Percentiles rank a stretch among this genome's conserved stretches.
Conservation (phyloP, 441 rosid genomes). For the Heliophila coronopifolia region DNA sequence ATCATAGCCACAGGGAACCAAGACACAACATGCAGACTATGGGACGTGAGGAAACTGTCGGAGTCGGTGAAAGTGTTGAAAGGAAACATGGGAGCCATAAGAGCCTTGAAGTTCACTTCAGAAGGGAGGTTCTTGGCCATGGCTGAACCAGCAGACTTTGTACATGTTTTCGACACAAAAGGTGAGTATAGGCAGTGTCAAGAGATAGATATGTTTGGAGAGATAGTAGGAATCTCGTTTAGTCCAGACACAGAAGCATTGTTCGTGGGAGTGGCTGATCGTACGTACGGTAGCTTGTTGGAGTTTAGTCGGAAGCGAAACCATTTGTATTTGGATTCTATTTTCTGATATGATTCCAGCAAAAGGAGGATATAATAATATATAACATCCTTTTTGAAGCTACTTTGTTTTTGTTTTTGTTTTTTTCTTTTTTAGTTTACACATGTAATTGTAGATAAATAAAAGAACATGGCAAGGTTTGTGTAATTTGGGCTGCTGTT, state of each 20-base stretch:
- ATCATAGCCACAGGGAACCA: slow-evolving; percentile 69
- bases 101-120: slow-evolving; percentile 55
- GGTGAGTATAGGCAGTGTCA: slow-evolving; percentile 44
- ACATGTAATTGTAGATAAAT: no score
- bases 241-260: slow-evolving; percentile 62
- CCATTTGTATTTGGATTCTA: slow-evolving; percentile 37
- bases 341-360: slow-evolving; percentile 27
- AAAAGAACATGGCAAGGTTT: no score
- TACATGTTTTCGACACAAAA: slow-evolving; percentile 46
- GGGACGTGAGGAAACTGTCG: slow-evolving; percentile 63
- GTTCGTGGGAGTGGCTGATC: slow-evolving; percentile 59
- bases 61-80: slow-evolving; percentile 46
- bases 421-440: no score
- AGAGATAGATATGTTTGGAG: slow-evolving; percentile 68
- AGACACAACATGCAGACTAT: slow-evolving; percentile 67
- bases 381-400: not conserved
- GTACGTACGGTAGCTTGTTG: slow-evolving; percentile 59
- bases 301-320: slow-evolving; percentile 45
- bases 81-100: slow-evolving; percentile 72
- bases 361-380: not conserved
- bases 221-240: slow-evolving; percentile 62
- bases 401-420: no score
- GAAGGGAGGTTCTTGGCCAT: slow-evolving; percentile 64
- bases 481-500: no score
- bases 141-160: slow-evolving; percentile 73